Conservation (phyloP, 768 basidiomycete species). For the Postia placenta region DNA sequence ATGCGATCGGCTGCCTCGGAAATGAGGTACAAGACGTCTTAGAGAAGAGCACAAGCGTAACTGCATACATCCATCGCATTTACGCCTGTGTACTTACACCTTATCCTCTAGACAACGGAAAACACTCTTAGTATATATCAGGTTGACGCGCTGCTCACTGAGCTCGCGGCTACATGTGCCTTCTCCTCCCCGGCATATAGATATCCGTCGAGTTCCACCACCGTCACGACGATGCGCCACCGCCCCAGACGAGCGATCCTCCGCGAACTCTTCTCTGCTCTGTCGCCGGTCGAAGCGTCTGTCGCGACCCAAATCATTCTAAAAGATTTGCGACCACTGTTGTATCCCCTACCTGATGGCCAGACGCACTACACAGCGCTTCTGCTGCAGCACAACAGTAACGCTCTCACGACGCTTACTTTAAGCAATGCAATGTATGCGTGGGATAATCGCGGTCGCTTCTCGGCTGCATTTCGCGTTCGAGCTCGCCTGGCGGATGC, state of each 20-base stretch:
- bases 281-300: slow-evolving; percentile 58
- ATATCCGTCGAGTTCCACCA: neutral
- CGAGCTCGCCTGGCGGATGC: slow-evolving; percentile 57
- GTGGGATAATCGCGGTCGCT: slow-evolving; percentile 59
- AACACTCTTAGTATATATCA: slow-evolving; percentile 39
- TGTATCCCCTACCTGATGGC: slow-evolving; percentile 56
- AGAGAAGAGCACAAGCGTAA: slow-evolving; percentile 34
- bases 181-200: slow-evolving; percentile 53
- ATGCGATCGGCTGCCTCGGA: slow-evolving; percentile 64
- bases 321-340: slow-evolving; percentile 75
- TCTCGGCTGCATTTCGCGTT: slow-evolving; percentile 48
- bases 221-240: slow-evolving; percentile 7
- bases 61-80: too few relatives aligned
- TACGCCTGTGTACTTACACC: too few relatives aligned
- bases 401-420: slow-evolving; percentile 49
- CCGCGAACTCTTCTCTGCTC: slow-evolving; percentile 47
- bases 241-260: slow-evolving; percentile 36
- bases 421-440: slow-evolving; percentile 58
- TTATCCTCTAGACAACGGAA: slow-evolving; percentile 12
- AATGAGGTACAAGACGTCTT: slow-evolving; percentile 48
- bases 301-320: slow-evolving; percentile 84
- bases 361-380: slow-evolving; percentile 40
- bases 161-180: slow-evolving; percentile 61
- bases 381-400: slow-evolving; percentile 50
- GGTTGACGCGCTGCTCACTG: slow-evolving; percentile 63